Conservation (phyloP, 1,139 yeast species). For the Wickerhamomyces sp. region DNA sequence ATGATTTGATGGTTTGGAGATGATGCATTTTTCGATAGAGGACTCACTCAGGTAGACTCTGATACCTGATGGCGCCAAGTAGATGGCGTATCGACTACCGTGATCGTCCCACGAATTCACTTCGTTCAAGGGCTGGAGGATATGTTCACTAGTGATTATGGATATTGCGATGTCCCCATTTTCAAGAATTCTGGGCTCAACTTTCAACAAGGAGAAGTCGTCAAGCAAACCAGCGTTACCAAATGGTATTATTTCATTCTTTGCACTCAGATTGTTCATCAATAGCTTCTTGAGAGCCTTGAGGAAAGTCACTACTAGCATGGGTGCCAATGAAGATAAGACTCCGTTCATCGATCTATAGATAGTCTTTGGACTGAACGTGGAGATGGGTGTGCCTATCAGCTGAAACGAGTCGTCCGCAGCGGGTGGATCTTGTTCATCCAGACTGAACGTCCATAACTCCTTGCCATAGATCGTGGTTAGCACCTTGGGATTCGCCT, state of each 20-base stretch:
- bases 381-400: slow-evolving; percentile 31
- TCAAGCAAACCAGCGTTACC: slow-evolving; percentile 46
- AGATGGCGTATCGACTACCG: slow-evolving; percentile 45
- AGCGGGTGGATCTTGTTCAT: slow-evolving; percentile 28
- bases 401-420: slow-evolving; percentile 27
- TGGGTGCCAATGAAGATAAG: slow-evolving; percentile 13
- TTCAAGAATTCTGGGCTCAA: slow-evolving; percentile 52
- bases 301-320: slow-evolving; percentile 44
- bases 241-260: slow-evolving; percentile 40
- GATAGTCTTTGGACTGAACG: slow-evolving; percentile 30
- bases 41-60: slow-evolving; percentile 55
- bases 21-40: slow-evolving; percentile 34
- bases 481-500: slow-evolving; percentile 44
- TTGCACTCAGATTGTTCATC: slow-evolving; percentile 38
- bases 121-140: slow-evolving; percentile 21
- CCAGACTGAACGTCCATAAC: slow-evolving; percentile 52
- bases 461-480: slow-evolving; percentile 58
- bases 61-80: slow-evolving; percentile 72
- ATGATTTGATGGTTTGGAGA: slow-evolving; percentile 48
- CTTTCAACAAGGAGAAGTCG: slow-evolving; percentile 32
- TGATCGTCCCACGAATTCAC: too few relatives aligned
- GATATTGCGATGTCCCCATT: slow-evolving; percentile 46
- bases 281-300: slow-evolving; percentile 57
- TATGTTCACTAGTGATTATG: slow-evolving; percentile 26
- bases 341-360: slow-evolving; percentile 18